Percentiles rank a stretch among this genome's conserved stretches.
Conservation (phyloP, 1,284 basidiomycete species). For the Ustilago esculenta region DNA sequence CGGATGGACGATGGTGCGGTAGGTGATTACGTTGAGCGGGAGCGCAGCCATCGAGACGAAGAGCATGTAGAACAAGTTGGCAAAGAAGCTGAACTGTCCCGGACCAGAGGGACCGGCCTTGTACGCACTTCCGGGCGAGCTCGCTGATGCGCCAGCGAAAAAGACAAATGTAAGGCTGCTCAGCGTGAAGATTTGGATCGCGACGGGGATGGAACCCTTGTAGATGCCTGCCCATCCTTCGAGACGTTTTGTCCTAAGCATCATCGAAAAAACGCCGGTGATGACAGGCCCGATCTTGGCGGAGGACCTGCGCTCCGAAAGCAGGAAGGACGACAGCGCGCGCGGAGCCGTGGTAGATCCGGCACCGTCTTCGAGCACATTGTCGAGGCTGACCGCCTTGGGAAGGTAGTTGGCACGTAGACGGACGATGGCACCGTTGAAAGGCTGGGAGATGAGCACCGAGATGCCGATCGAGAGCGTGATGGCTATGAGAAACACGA, state of each 20-base stretch:
- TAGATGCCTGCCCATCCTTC: slow-evolving; percentile 65
- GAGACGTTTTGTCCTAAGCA: slow-evolving; percentile 54
- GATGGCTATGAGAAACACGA: slow-evolving; percentile 51
- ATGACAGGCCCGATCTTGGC: slow-evolving; percentile 65
- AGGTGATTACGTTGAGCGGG: slow-evolving; percentile 59
- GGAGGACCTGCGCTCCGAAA: slow-evolving; percentile 46
- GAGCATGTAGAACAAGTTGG: slow-evolving; percentile 56
- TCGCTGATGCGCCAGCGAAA: slow-evolving; percentile 35
- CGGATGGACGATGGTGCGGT: slow-evolving; percentile 62
- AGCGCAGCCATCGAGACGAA: slow-evolving; percentile 50
- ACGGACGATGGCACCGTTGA: slow-evolving; percentile 60
- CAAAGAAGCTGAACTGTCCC: slow-evolving; percentile 57
- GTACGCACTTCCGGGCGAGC: slow-evolving; percentile 51
- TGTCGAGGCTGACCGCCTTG: slow-evolving; percentile 63
- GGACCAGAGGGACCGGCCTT: slow-evolving; percentile 55
- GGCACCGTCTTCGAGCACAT: slow-evolving; percentile 61
- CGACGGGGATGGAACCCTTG: slow-evolving; percentile 53
- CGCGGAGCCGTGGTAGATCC: slow-evolving; percentile 25
- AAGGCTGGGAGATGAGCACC: slow-evolving; percentile 59
- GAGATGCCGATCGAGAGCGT: slow-evolving; percentile 49
- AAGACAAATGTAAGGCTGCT: slow-evolving; percentile 51
- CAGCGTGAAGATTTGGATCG: slow-evolving; percentile 43
- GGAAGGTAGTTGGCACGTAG: slow-evolving; percentile 65
- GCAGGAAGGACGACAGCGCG: slow-evolving; percentile 46
- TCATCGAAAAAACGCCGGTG: slow-evolving; percentile 58